These are phyloP conservation scores for Calonectria crousiana DNA, from an alignment of 2,329 filamentous ascomycete genomes.

Conservation along the genomic window DNA sequence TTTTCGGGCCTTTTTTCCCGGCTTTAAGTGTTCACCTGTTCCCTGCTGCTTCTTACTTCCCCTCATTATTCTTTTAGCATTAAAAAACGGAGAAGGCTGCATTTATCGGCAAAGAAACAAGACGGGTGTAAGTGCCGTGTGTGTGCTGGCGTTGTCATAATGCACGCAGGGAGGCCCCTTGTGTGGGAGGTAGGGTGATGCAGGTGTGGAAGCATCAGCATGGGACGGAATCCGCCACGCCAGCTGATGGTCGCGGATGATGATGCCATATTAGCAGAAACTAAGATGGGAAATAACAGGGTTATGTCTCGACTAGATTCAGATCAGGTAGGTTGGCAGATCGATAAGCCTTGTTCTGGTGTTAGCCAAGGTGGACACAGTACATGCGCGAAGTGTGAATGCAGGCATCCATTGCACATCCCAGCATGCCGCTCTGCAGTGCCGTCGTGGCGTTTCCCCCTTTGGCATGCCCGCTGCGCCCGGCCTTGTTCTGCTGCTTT, in stretches of 20 bases:
- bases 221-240: conserved; percentile 22
- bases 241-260: conserved; percentile 19
- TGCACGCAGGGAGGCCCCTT: conserved; percentile 10
- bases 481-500: not conserved
- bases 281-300: conserved; percentile 9
- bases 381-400: not conserved
- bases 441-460: not conserved
- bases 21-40: not conserved
- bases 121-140: not conserved
- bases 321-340: conserved; percentile 23
- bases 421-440: not conserved
- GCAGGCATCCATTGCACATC: not conserved
- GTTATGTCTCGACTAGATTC: conserved; percentile 15
- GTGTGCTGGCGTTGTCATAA: not conserved
- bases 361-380: not conserved
- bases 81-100: not conserved
- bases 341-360: conserved; percentile 14
- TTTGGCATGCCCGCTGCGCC: not conserved
- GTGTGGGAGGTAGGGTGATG: conserved; percentile 13
- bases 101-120: not conserved
- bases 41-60: not conserved
- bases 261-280: conserved; percentile 20
- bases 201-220: conserved; percentile 13
- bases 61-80: not conserved
- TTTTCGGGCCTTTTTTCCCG: not conserved